Evolutionary conservation across 1,139 yeast species (phyloP).

Genomic region (Debaryomyces udenii): DNA sequence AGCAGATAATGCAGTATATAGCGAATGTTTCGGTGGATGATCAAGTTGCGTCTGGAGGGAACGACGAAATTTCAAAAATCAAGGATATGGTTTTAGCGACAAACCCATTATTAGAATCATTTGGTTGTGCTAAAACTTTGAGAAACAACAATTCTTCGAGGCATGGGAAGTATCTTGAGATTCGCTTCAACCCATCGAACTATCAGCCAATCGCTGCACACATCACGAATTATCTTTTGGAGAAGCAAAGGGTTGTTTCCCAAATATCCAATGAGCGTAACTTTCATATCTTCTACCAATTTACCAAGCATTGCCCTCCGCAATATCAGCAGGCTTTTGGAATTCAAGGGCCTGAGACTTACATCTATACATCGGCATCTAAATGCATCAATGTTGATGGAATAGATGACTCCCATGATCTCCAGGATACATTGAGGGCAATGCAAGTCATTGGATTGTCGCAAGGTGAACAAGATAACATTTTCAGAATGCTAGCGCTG

Average conservation of each 20-base stretch:
- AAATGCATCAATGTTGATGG: constrained; percentile 86
- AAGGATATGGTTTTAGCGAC: constrained; percentile 98
- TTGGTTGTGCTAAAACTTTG: constrained; percentile 97
- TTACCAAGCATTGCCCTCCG: constrained; percentile 88
- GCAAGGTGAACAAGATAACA: constrained; percentile 84
- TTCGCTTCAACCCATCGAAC: constrained; percentile 70
- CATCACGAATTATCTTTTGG: constrained; percentile 91
- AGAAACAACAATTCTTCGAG: constrained; percentile 96
- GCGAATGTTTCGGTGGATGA: constrained; percentile 70
- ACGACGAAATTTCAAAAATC: constrained; percentile 67
- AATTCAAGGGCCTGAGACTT: constrained; percentile 91
- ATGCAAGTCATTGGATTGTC: constrained; percentile 86
- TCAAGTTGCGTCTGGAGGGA: constrained; percentile 41
- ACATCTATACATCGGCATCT: constrained; percentile 84
- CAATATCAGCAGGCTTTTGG: constrained; percentile 83
- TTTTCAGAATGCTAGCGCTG: constrained; percentile 82
- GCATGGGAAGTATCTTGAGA: constrained; percentile 96
- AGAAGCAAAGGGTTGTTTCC: constrained; percentile 93
- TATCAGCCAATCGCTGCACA: constrained; percentile 95
- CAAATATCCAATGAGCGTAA: constrained; percentile 93
- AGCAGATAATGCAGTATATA: constrained; percentile 96
- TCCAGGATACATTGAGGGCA: constrained; percentile 77
- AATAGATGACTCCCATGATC: constrained; percentile 81
- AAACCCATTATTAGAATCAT: constrained; percentile 92
- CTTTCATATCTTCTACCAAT: constrained; percentile 96